phyloP scores from a whole-genome alignment of 164 flowering plant species.

The Sedum album region DNA sequence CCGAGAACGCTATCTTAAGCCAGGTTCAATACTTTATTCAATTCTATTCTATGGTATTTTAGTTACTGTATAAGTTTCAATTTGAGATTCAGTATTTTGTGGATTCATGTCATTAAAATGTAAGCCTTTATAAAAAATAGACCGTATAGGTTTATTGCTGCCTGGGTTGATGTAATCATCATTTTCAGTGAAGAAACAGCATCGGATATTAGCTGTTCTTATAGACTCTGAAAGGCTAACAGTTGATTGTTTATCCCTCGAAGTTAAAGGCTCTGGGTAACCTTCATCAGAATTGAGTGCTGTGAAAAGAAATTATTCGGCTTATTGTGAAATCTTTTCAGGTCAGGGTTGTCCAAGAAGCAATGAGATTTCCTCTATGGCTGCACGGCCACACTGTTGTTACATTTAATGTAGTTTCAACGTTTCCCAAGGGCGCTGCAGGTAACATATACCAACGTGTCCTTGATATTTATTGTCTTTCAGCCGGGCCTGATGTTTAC shows the following conservation, averaged over 20 bases:
- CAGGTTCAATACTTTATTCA: slow-evolving; percentile 39
- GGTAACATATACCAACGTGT: slow-evolving; percentile 33
- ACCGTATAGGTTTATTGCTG: slow-evolving; percentile 21
- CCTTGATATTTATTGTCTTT: background rate
- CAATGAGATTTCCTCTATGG: slow-evolving; percentile 92
- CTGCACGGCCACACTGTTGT: slow-evolving; percentile 61
- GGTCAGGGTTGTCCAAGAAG: slow-evolving; percentile 72
- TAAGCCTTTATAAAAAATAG: too few relatives aligned
- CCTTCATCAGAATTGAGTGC: background rate
- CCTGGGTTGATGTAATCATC: slow-evolving; percentile 20
- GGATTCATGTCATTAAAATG: too few relatives aligned
- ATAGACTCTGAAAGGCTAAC: background rate
- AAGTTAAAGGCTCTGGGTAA: background rate
- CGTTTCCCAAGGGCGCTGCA: slow-evolving; percentile 58
- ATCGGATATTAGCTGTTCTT: background rate
- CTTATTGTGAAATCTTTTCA: slow-evolving; percentile 15
- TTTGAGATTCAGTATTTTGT: too few relatives aligned
- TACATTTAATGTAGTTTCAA: slow-evolving; percentile 68
- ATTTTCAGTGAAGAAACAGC: background rate
- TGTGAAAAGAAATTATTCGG: too few relatives aligned
- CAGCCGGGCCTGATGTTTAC: background rate
- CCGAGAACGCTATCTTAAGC: slow-evolving; percentile 67
- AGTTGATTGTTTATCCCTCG: background rate
- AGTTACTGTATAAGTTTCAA: too few relatives aligned
- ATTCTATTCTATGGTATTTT: too few relatives aligned